Conservation (phyloP, 139 green algal species). For the Tetradesmus lagerheimii region DNA sequence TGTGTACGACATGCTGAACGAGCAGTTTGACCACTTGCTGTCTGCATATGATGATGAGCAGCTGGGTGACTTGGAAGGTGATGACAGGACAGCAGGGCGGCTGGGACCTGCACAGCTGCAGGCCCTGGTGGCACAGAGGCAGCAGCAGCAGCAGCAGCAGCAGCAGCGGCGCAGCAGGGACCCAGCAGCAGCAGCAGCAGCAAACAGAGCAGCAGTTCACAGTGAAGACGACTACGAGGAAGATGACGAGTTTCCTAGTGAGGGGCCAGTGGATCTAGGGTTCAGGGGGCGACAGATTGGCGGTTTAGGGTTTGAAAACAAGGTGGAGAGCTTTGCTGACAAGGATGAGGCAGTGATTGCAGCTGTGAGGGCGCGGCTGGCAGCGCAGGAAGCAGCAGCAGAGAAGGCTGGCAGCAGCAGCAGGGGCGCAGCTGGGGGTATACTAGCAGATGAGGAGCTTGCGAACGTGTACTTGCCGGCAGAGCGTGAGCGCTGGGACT, state of each 20-base stretch:
- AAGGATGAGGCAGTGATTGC: slow-evolving; percentile 41
- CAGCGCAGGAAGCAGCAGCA: slow-evolving; percentile 23
- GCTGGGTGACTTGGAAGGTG: slow-evolving; percentile 32
- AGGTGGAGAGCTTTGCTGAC: slow-evolving; percentile 47
- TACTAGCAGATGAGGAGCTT: slow-evolving; percentile 4
- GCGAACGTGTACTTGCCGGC: slow-evolving; percentile 19
- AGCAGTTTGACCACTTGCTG: slow-evolving; percentile 49
- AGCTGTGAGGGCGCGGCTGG: slow-evolving; percentile 38
- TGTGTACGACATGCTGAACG: slow-evolving; percentile 41
- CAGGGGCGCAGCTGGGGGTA: slow-evolving; percentile 22
- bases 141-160: slow-evolving; percentile 22
- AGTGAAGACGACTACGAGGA: slow-evolving; percentile 25
- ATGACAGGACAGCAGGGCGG: slow-evolving; percentile 30
- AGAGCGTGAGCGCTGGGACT: slow-evolving; percentile 86
- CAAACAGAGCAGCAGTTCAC: neutral
- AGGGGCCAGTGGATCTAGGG: slow-evolving; percentile 2
- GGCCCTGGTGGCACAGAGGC: neutral
- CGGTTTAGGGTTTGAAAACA: neutral
- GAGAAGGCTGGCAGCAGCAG: slow-evolving; percentile 37
- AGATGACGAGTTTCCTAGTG: slow-evolving; percentile 26
- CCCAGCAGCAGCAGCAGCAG: slow-evolving; percentile 11
- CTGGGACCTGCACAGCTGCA: neutral
- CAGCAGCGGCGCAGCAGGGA: neutral
- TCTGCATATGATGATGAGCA: slow-evolving; percentile 46
- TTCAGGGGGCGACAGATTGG: neutral